These are phyloP conservation scores for Colletotrichum liaoningense DNA, from an alignment of 2,329 filamentous ascomycete species.

Conservation along the genomic window DNA sequence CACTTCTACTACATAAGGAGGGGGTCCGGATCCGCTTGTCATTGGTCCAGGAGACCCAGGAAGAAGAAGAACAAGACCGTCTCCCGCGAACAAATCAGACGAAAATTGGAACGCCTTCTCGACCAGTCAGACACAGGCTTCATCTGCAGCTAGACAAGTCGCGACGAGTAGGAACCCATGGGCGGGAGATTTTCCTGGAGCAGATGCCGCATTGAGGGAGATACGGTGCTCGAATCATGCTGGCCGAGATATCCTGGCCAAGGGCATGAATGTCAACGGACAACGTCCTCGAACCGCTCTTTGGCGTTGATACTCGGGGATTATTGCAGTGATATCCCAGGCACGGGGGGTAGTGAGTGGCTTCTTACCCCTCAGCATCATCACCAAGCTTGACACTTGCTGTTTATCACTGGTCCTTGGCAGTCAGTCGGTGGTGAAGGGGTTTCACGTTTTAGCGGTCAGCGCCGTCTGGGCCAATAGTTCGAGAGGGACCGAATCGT, in stretches of 20 bases:
- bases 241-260: conserved; percentile 13
- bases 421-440: conserved; percentile 21
- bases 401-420: conserved; percentile 27
- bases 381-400: neutral
- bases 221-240: conserved; percentile 28
- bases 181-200: conserved; percentile 9
- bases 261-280: conserved; percentile 11
- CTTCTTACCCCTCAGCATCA: conserved; percentile 18
- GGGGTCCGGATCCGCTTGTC: neutral
- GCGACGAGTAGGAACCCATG: conserved; percentile 6
- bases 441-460: conserved; percentile 37
- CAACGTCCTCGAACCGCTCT: neutral
- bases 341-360: neutral
- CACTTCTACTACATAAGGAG: neutral
- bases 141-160: conserved; percentile 13
- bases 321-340: neutral
- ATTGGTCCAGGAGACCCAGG: conserved; percentile 20
- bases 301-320: neutral
- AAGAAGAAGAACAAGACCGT: conserved; percentile 13
- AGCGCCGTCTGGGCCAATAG: conserved; percentile 32
- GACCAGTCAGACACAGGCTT: conserved; percentile 24
- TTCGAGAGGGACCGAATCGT: conserved; percentile 19
- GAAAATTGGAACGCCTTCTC: conserved; percentile 17
- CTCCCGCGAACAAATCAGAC: conserved; percentile 33
- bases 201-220: conserved; percentile 9